These are phyloP conservation scores for Plenodomus lindquistii DNA, from an alignment of 2,329 filamentous ascomycete genomes.

Conservation along the genomic window DNA sequence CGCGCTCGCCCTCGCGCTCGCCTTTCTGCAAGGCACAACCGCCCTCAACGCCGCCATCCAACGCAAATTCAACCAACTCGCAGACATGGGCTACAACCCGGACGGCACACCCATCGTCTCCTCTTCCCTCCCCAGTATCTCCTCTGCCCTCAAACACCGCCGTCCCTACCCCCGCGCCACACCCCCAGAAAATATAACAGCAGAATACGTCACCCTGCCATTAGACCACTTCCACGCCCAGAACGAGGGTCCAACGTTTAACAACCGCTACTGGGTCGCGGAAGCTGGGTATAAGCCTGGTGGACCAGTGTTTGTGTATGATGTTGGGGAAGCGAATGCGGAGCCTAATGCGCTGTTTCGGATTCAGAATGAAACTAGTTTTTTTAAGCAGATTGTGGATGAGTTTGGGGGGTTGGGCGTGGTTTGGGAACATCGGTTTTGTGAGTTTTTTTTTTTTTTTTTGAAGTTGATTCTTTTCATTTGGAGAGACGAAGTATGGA, in stretches of 20 bases:
- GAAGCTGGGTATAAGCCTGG: slow-evolving; percentile 40
- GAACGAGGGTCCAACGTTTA: slow-evolving; percentile 37
- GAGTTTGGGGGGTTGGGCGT: slow-evolving; percentile 44
- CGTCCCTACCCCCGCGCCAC: slow-evolving; percentile 1
- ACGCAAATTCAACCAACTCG: slow-evolving; percentile 28
- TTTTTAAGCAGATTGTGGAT: slow-evolving; percentile 43
- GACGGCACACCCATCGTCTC: slow-evolving; percentile 33
- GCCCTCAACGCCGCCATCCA: slow-evolving; percentile 28
- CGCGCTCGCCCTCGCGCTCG: slow-evolving; percentile 31
- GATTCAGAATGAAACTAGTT: slow-evolving; percentile 35
- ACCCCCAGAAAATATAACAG: slow-evolving; percentile 18
- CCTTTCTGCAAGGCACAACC: slow-evolving; percentile 22
- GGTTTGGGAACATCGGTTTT: slow-evolving; percentile 48
- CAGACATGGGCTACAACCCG: slow-evolving; percentile 38
- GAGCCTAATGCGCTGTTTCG: slow-evolving; percentile 25
- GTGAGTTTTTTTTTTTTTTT: slow-evolving; percentile 13
- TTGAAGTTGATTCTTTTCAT: too few relatives aligned
- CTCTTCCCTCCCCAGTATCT: neutral
- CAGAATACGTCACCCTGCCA: slow-evolving; percentile 43
- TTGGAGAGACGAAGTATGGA: neutral
- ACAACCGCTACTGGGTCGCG: slow-evolving; percentile 43
- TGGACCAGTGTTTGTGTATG: slow-evolving; percentile 45
- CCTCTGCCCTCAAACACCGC: slow-evolving; percentile 1
- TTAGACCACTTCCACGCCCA: slow-evolving; percentile 42
- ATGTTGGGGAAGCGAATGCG: slow-evolving; percentile 42